Evolutionary conservation across 1,284 basidiomycete genomes (phyloP), one percentile per base, ranked within the genome.

Genomic region (Uromyces viciae-fabae): DNA sequence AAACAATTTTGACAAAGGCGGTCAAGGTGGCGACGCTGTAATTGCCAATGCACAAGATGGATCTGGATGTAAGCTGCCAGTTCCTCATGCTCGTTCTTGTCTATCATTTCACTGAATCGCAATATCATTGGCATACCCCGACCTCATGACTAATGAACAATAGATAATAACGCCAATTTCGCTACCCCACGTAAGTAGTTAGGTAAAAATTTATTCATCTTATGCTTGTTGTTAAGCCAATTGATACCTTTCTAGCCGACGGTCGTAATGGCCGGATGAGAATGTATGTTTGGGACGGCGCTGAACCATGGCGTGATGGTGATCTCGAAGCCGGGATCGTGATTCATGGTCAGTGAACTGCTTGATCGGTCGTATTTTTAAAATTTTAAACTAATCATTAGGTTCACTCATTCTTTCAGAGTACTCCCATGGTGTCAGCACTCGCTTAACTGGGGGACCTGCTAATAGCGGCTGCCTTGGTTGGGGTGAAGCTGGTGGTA

Each of bases 201-300:
- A n/a, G n/a, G n/a, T n/a, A n/a, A n/a, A n/a, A n/a, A n/a, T n/a
- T 58, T 15, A 40, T 25, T 54, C 14, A 46, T 28, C 28, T 15
- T 64, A 62, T 38, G n/a, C 11, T 46, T 33, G 33, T 22, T 40
- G 60, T 4, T 38, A 64, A 38, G 14, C 14, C 31, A 8, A 28
- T 4, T 3, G 38, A 19, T 17, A 15, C 4, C 33, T 33, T 56
- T 54, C 5, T 36, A 77, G 75, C 85, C 4, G 86, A 87, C 77
- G 88, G 88, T 62, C 90, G 91, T 88, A 91, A 92, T 84, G 93
- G 93, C 11, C 91, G 93, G 81, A 95, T 95, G 92, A 90, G 95
- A 83, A 98, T 98, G 96, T 98, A 96, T 88, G 88, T 95, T 64
- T 98, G 95, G 95, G 92, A 93, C 87, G 94, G 93, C 0, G 92